phyloP scores from a whole-genome alignment of 1,139 yeast genomes.

The Scheffersomyces titani region DNA sequence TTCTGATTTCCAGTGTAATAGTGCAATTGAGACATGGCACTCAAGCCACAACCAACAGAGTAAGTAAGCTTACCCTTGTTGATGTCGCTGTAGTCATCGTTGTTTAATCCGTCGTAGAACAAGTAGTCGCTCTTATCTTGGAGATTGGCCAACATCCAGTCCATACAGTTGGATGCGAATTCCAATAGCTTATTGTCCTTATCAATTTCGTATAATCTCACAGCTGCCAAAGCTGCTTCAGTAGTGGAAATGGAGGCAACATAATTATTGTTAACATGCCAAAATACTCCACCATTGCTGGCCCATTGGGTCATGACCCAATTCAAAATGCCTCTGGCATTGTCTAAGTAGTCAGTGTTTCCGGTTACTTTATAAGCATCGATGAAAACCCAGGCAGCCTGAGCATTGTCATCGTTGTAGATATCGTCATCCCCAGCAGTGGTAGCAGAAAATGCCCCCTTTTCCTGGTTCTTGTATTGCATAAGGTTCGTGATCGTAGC shows the following conservation, averaged over 20 bases:
- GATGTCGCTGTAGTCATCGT: conserved; percentile 9
- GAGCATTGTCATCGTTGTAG: conserved; percentile 39
- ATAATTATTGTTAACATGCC: conserved; percentile 29
- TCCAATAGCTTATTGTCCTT: conserved; percentile 12
- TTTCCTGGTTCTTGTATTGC: conserved; percentile 9
- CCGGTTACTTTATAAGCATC: conserved; percentile 23
- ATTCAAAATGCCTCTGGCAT: conserved; percentile 18
- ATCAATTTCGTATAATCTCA: conserved; percentile 22
- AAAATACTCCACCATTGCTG: conserved; percentile 30
- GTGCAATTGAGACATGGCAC: conserved; percentile 1
- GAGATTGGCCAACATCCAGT: conserved; percentile 11
- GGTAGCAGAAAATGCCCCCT: conserved; percentile 34
- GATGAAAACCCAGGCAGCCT: conserved; percentile 32
- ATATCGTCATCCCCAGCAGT: conserved; percentile 30
- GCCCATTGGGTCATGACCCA: conserved; percentile 19
- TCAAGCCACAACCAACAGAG: conserved; percentile 11
- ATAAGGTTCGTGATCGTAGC: conserved; percentile 4
- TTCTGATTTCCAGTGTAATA: conserved; percentile 13
- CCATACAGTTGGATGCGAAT: conserved; percentile 10
- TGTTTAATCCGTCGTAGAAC: conserved; percentile 12
- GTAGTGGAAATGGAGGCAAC: conserved; percentile 37
- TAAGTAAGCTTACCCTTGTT: conserved; percentile 16
- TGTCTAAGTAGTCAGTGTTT: conserved; percentile 13
- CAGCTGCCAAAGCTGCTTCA: conserved; percentile 38
- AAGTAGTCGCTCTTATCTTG: conserved; percentile 11